A percentile compares a stretch with the other conserved stretches of the same genome.
phyloP scores from a whole-genome alignment of 2,329 filamentous ascomycete genomes.

The Ophiocordyceps australis region DNA sequence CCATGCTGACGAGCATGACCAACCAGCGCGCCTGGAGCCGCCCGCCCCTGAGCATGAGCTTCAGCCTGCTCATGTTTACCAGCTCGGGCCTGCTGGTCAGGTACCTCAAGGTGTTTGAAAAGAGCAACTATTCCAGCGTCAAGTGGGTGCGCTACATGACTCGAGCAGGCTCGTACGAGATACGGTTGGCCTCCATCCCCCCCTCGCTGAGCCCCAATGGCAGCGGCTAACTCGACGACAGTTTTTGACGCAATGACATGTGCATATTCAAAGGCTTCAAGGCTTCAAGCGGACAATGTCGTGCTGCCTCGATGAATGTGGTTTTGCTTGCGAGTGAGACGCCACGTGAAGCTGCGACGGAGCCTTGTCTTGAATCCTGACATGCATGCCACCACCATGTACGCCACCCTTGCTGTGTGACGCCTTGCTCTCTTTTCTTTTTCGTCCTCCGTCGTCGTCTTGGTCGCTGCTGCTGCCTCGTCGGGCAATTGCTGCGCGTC shows the following conservation, averaged over 20 bases:
- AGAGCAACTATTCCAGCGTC: conserved; percentile 95
- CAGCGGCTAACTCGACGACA: too few relatives aligned
- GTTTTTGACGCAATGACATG: too few relatives aligned
- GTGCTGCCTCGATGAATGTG: not conserved
- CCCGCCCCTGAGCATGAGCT: conserved; percentile 79
- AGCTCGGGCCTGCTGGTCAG: conserved; percentile 81
- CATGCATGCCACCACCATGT: too few relatives aligned
- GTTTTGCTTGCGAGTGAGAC: not conserved
- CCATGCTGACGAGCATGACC: conserved; percentile 87
- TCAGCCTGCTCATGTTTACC: conserved; percentile 95
- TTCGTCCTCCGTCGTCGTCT: too few relatives aligned
- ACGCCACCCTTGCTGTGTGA: not conserved
- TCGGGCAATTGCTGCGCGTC: too few relatives aligned
- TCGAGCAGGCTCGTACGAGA: conserved; percentile 91
- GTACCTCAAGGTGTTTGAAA: conserved; percentile 97
- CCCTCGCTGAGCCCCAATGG: too few relatives aligned
- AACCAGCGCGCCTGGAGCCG: conserved; percentile 95
- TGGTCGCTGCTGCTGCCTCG: too few relatives aligned
- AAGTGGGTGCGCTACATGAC: conserved; percentile 99
- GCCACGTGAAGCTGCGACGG: not conserved
- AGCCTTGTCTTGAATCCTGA: too few relatives aligned
- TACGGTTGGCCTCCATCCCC: conserved; percentile 53
- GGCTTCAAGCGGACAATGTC: too few relatives aligned
- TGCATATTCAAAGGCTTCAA: too few relatives aligned
- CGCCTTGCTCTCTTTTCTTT: not conserved